A percentile compares a stretch with the other conserved stretches of the same genome.
Conservation (phyloP, 176 grass and related monocot genomes). For the Juncus inflexus region DNA sequence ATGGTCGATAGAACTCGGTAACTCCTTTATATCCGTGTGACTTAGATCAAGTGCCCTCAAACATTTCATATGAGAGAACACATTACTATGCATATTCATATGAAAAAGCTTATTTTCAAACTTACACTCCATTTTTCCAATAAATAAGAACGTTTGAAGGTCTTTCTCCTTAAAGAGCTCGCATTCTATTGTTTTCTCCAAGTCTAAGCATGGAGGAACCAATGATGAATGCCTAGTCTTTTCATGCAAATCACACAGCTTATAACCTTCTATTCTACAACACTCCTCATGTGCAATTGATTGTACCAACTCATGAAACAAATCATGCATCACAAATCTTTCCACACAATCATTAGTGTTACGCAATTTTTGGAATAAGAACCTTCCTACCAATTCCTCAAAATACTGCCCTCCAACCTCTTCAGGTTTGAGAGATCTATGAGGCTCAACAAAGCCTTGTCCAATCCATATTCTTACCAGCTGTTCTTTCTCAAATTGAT, state of each 20-base stretch:
- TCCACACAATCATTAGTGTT: not conserved
- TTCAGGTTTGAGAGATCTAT: not conserved
- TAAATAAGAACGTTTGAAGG: constrained; percentile 23
- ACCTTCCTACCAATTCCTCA: constrained; percentile 26
- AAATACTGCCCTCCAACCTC: constrained; percentile 18
- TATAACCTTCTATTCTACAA: not conserved
- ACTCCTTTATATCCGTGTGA: constrained; percentile 23
- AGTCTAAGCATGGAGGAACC: not conserved
- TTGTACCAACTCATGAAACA: constrained; percentile 31
- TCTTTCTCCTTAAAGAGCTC: constrained; percentile 28
- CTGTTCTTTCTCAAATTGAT: not conserved
- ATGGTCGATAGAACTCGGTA: constrained; percentile 29
- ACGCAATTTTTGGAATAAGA: constrained; percentile 21
- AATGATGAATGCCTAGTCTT: constrained; percentile 30
- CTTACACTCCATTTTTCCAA: not conserved
- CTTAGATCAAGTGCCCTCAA: constrained; percentile 34
- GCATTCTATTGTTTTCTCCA: not conserved
- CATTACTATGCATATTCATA: constrained; percentile 9
- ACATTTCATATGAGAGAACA: constrained; percentile 24
- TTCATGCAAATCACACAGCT: not conserved
- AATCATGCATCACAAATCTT: constrained; percentile 26
- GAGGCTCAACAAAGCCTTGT: constrained; percentile 21
- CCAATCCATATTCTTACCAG: constrained; percentile 27
- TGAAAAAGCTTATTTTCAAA: constrained; percentile 17
- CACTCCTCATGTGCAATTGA: constrained; percentile 6